Conservation (phyloP, 495 filamentous ascomycete species). For the Achaetomiella virescens region DNA sequence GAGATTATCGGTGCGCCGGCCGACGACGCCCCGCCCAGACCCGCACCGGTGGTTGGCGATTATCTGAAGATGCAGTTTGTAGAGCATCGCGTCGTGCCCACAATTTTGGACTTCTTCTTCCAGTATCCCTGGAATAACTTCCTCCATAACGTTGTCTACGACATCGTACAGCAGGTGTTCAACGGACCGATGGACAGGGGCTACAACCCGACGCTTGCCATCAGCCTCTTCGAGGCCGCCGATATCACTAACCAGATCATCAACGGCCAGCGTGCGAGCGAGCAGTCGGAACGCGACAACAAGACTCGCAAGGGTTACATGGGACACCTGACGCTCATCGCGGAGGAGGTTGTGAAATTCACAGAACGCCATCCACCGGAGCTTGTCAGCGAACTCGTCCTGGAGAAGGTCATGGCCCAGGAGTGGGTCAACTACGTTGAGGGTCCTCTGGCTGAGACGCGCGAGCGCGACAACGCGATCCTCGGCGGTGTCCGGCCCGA, state of each 20-base stretch:
- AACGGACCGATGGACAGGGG: conserved; percentile 97
- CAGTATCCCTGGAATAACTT: conserved; percentile 99
- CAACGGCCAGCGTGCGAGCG: conserved; percentile 79
- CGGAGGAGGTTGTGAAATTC: conserved; percentile 98
- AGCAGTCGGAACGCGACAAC: conserved; percentile 69
- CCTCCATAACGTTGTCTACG: conserved; percentile 98
- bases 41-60: conserved; percentile 89
- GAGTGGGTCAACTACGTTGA: conserved; percentile 96
- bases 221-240: conserved; percentile 85
- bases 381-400: conserved; percentile 71
- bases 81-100: conserved; percentile 87
- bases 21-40: conserved; percentile 11
- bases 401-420: conserved; percentile 79
- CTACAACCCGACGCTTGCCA: conserved; percentile 85
- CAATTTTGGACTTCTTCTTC: conserved; percentile 97
- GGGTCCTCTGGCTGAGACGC: conserved; percentile 83
- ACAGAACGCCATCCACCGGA: conserved; percentile 90
- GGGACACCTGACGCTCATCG: conserved; percentile 95
- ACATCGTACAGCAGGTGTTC: conserved; percentile 98
- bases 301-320: conserved; percentile 96
- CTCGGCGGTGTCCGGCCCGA: conserved; percentile 95
- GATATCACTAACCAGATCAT: conserved; percentile 88
- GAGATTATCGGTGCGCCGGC: conserved; percentile 16
- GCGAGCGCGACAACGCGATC: conserved; percentile 95
- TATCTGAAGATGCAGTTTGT: conserved; percentile 96